Evolutionary conservation across 192 early-diverging fungal species (phyloP).

Genomic region (Rhizophagus clarus): DNA sequence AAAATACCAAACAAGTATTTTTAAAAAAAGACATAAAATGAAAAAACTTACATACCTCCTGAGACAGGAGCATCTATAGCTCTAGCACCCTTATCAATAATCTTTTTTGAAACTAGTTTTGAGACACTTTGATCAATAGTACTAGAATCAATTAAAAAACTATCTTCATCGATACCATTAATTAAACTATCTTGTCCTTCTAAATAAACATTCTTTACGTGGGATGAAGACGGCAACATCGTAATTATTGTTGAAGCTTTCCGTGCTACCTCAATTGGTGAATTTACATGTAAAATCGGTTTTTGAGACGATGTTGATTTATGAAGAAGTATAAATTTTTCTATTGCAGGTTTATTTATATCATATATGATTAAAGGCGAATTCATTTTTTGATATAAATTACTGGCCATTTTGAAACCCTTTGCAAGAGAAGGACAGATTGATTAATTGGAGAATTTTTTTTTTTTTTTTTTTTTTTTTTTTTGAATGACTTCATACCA

Average conservation of each 20-base stretch:
- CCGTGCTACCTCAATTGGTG: constrained; percentile 72
- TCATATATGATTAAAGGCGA: constrained; percentile 76
- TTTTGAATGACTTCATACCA: constrained; percentile 49
- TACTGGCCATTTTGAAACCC: constrained; percentile 92
- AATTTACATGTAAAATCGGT: constrained; percentile 57
- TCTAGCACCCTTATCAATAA: constrained; percentile 61
- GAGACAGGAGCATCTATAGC: constrained; percentile 93
- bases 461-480: too few relatives aligned
- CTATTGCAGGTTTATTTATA: constrained; percentile 54
- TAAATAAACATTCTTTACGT: constrained; percentile 84
- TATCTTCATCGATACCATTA: constrained; percentile 47
- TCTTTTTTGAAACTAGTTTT: constrained; percentile 64
- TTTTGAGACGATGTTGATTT: constrained; percentile 36
- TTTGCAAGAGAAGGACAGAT: constrained; percentile 36
- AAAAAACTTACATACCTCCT: constrained; percentile 64
- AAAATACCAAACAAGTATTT: background rate
- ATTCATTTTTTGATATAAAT: constrained; percentile 64
- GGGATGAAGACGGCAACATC: constrained; percentile 84
- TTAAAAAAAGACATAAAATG: background rate
- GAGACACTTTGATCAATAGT: constrained; percentile 89
- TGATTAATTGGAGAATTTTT: constrained; percentile 27
- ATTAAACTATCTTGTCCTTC: constrained; percentile 64
- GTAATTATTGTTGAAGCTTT: constrained; percentile 79
- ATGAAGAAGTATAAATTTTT: constrained; percentile 56
- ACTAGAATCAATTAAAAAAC: constrained; percentile 84